Evolutionary conservation across 768 basidiomycete genomes (phyloP).

Genomic region (Phaeotremella skinneri): DNA sequence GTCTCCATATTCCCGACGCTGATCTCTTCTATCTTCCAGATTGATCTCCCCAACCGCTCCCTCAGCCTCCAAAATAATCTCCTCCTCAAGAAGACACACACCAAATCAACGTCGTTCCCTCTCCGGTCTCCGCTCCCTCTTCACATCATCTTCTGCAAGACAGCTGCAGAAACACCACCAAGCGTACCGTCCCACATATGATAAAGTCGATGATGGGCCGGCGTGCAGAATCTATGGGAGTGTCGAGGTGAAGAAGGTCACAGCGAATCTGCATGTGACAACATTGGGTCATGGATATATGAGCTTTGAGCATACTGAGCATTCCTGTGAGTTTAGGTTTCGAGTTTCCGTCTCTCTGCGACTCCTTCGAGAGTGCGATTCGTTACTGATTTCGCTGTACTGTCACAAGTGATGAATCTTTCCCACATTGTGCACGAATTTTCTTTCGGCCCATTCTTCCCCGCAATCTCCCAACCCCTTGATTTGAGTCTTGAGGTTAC

Average conservation of each 20-base stretch:
- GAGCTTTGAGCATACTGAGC: conserved; percentile 81
- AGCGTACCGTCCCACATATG: conserved; percentile 69
- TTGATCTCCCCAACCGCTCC: conserved; percentile 23
- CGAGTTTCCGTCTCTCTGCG: too few species aligned
- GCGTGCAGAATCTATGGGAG: conserved; percentile 87
- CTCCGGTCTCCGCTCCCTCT: conserved; percentile 36
- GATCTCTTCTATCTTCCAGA: conserved; percentile 1
- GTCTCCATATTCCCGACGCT: conserved; percentile 1
- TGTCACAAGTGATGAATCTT: conserved; percentile 78
- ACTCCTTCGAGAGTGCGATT: too few species aligned
- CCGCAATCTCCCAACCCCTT: conserved; percentile 88
- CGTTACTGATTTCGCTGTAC: too few species aligned
- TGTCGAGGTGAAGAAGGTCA: conserved; percentile 81
- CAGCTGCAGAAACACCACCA: conserved; percentile 37
- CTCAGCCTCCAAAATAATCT: conserved; percentile 43
- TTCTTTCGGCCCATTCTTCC: conserved; percentile 94
- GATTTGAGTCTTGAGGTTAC: conserved; percentile 82
- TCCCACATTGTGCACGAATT: conserved; percentile 96
- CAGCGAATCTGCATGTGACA: conserved; percentile 91
- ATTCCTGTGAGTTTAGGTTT: conserved; percentile 62
- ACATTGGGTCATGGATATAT: conserved; percentile 92
- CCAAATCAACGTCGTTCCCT: conserved; percentile 34
- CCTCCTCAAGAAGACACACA: conserved; percentile 28
- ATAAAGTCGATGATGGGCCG: conserved; percentile 63
- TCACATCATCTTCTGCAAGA: conserved; percentile 23